These are phyloP conservation scores for Coemansia sp. DNA, from an alignment of 192 early-diverging fungal species.

Conservation along the genomic window DNA sequence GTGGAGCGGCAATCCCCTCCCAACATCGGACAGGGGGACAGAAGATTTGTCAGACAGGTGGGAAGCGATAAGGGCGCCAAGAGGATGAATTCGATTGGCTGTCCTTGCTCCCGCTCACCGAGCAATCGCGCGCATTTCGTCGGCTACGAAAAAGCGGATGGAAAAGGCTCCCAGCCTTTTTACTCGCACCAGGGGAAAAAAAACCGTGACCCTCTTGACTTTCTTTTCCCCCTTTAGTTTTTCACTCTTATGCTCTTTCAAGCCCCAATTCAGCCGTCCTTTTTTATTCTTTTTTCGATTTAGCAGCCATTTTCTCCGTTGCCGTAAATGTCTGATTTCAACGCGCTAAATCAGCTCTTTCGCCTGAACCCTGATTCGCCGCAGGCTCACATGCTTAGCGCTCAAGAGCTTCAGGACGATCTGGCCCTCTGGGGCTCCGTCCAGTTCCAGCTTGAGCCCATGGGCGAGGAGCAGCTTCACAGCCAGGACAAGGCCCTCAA, in stretches of 20 bases:
- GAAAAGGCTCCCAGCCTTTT: not conserved
- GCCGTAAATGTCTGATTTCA: conserved; percentile 43
- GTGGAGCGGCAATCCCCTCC: not conserved
- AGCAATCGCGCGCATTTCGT: not conserved
- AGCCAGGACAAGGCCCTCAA: conserved; percentile 5
- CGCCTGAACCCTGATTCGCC: conserved; percentile 58
- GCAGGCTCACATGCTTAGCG: conserved; percentile 53
- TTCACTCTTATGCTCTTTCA: not conserved
- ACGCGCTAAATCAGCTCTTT: conserved; percentile 46
- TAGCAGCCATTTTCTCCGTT: not conserved
- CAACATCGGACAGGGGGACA: not conserved
- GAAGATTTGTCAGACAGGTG: not conserved
- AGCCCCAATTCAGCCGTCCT: not conserved
- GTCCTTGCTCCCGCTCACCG: not conserved
- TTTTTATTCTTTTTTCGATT: not conserved
- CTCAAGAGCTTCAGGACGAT: conserved; percentile 63
- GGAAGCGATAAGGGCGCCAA: not conserved
- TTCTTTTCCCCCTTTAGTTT: not conserved
- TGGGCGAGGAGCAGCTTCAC: conserved; percentile 18
- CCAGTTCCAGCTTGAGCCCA: conserved; percentile 65
- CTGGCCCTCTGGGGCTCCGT: conserved; percentile 67
- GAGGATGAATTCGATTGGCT: conserved; percentile 1
- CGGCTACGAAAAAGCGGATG: not conserved
- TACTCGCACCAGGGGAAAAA: not conserved
- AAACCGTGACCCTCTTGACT: not conserved